phyloP scores from a whole-genome alignment of 1,284 basidiomycete genomes.

The Chiua sp. region DNA sequence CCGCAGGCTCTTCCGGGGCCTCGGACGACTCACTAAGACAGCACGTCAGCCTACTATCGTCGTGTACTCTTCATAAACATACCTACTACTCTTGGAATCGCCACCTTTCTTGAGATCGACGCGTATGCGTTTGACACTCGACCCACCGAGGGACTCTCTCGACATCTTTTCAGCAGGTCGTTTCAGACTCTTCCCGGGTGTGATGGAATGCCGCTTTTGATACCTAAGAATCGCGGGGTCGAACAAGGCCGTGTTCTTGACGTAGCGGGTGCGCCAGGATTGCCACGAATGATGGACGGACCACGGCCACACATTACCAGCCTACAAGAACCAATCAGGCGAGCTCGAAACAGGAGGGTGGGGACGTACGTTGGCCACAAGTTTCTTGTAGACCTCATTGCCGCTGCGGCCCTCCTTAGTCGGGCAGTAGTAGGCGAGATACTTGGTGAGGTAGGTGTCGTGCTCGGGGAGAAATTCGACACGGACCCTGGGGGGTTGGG shows the following conservation, averaged over 20 bases:
- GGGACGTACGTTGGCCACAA: conserved; percentile 41
- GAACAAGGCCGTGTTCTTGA: conserved; percentile 45
- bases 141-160: conserved; percentile 1
- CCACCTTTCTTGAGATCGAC: not conserved
- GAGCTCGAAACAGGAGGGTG: rapidly evolving
- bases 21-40: conserved; percentile 8
- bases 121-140: conserved; percentile 21
- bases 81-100: conserved; percentile 4
- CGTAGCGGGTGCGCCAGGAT: conserved; percentile 61
- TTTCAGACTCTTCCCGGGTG: conserved; percentile 2
- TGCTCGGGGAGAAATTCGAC: conserved; percentile 19
- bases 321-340: conserved; percentile 14
- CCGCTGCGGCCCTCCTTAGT: conserved; percentile 43
- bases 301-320: conserved; percentile 45
- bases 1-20: not conserved
- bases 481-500: conserved; percentile 16
- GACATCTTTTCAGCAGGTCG: not conserved
- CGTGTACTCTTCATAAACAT: not conserved
- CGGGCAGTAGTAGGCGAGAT: conserved; percentile 29
- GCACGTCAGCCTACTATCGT: not conserved
- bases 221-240: conserved; percentile 45
- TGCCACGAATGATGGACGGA: conserved; percentile 51
- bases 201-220: conserved; percentile 17
- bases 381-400: conserved; percentile 41
- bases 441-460: conserved; percentile 23